Evolutionary conservation across 495 filamentous ascomycete genomes (phyloP).

Genomic region (Aspergillus ellipticus): DNA sequence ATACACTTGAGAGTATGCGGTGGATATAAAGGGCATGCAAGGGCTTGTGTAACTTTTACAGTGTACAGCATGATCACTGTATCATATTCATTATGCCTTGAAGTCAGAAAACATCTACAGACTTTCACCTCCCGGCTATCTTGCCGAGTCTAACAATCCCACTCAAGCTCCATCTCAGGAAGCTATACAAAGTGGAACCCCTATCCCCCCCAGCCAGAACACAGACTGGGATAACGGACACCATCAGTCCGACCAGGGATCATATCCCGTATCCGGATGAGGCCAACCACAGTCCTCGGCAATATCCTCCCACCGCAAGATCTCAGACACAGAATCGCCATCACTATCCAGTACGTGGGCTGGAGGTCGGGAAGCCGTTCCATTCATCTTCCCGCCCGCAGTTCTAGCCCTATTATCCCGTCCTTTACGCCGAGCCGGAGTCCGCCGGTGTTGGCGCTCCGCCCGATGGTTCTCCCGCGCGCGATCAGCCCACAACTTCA

Average conservation of each 20-base stretch:
- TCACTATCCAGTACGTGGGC: background rate
- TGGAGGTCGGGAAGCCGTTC: background rate
- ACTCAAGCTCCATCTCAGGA: too few relatives aligned
- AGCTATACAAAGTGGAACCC: too few relatives aligned
- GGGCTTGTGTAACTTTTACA: too few relatives aligned
- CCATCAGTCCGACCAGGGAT: background rate
- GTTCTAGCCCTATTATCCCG: constrained; percentile 6
- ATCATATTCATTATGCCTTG: too few relatives aligned
- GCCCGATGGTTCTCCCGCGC: constrained; percentile 9
- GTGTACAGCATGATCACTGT: too few relatives aligned
- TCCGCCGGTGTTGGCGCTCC: constrained; percentile 3
- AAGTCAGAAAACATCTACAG: too few relatives aligned
- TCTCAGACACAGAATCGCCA: background rate
- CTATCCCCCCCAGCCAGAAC: too few relatives aligned
- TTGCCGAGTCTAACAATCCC: too few relatives aligned
- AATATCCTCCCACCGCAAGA: background rate
- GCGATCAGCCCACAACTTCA: constrained; percentile 21
- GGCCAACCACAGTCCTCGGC: background rate
- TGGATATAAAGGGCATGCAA: too few relatives aligned
- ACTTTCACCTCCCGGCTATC: too few relatives aligned
- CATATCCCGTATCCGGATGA: background rate
- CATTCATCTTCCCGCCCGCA: background rate
- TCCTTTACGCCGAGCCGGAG: constrained; percentile 10
- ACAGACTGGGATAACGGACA: too few relatives aligned
- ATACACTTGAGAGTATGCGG: background rate